These are phyloP conservation scores for Colletotrichum sansevieriae DNA, from an alignment of 2,329 filamentous ascomycete genomes.

Conservation along the genomic window DNA sequence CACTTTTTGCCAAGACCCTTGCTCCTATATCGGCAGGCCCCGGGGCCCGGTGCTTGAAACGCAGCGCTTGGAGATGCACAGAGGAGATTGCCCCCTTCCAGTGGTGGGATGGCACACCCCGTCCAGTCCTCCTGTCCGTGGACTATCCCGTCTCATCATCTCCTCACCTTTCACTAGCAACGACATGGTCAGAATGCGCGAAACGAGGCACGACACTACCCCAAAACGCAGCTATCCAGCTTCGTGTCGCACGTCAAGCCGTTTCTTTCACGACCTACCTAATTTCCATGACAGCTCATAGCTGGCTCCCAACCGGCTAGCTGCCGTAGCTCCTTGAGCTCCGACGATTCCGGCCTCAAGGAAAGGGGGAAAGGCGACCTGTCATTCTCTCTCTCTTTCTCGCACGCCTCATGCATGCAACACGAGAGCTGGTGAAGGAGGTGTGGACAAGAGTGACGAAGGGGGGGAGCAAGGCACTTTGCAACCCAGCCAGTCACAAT, in stretches of 20 bases:
- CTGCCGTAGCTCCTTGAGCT: slow-evolving; percentile 17
- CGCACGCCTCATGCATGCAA: too few species aligned
- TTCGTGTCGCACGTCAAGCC: slow-evolving; percentile 9
- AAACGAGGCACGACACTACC: slow-evolving; percentile 12
- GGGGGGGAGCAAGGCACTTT: slow-evolving; percentile 2
- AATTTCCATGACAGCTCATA: not conserved
- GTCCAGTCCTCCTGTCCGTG: slow-evolving; percentile 3
- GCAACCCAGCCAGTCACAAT: slow-evolving; percentile 14
- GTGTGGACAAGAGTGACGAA: not conserved
- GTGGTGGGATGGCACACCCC: slow-evolving; percentile 21
- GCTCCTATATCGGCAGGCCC: slow-evolving; percentile 29
- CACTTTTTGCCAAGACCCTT: not conserved
- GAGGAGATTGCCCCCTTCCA: slow-evolving; percentile 17
- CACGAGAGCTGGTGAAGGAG: not conserved
- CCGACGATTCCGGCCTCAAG: slow-evolving; percentile 2
- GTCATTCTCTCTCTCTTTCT: not conserved
- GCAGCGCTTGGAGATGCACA: slow-evolving; percentile 39
- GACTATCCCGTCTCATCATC: slow-evolving; percentile 5
- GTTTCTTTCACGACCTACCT: not conserved
- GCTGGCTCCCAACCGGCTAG: slow-evolving; percentile 10
- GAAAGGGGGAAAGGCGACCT: slow-evolving; percentile 6
- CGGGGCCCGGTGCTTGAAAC: slow-evolving; percentile 38
- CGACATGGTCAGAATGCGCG: not conserved
- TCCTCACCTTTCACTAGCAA: not conserved
- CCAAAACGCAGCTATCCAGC: slow-evolving; percentile 15